Evolutionary conservation across 345 rosid species (phyloP), one percentile per base, ranked within the genome.

Genomic region (Microcos paniculata): DNA sequence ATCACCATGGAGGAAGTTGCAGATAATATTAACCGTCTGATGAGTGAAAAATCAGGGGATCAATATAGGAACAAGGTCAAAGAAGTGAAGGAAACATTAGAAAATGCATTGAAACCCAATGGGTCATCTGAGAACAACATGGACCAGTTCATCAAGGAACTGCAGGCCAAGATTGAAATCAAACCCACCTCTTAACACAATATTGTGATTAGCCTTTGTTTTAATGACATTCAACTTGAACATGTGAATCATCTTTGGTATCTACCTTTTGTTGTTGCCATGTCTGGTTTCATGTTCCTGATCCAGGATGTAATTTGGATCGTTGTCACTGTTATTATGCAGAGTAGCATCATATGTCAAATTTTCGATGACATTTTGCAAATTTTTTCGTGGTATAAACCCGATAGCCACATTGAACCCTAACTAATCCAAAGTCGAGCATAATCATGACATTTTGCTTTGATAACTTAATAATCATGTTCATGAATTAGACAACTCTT

Each of bases 111-210:
- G 79, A 33, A 73, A 9, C 10, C 65, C 10, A 26, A 16, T 42
- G 97, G 97, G 70, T 90, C 92, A 0, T 88, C 94, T 8, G 73
- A 75, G 33, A 80, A 16, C 68, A 91, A 85, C 57, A 74, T 90
- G 79, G 62, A 72, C 26, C 82, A 71, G 59, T 90, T 91, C 71
- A 78, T 86, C 71, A 74, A 75, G 31, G 86, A 84, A 4, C 75
- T 90, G 12, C 23, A 45, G 80, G 52, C 43, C 33, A 87, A 82
- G 72, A 81, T 80, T 76, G 52, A 77, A 26, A 6, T 10, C 76
- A 59, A 30, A 59, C 8, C 57, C 53, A 38, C n/a, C 9, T 40
- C 28, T 13, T 13, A 64, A 38, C 38, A 63, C 35, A 35, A 30
- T 1, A 9, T 8, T 26, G 14, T 3, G 14, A 3, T 46, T 46